Percentiles rank a stretch among this genome's conserved stretches.
Conservation (phyloP, 2,329 filamentous ascomycete species). For the Bipolaris cookei region DNA sequence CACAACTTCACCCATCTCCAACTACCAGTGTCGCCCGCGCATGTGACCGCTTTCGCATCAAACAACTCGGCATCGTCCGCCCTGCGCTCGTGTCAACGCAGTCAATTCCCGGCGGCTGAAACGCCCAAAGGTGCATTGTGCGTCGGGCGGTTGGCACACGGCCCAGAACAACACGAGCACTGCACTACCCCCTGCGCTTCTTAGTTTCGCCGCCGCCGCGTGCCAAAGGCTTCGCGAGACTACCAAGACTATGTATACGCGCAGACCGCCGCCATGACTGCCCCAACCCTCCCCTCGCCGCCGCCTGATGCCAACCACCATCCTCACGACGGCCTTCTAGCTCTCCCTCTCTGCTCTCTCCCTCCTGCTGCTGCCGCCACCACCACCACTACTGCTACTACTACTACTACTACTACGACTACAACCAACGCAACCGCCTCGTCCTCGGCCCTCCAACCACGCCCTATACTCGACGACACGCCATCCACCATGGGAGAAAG, state of each 20-base stretch:
- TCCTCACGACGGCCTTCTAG: conserved; percentile 5
- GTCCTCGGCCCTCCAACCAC: background rate
- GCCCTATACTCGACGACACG: conserved; percentile 2
- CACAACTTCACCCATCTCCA: conserved; percentile 24
- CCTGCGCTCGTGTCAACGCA: conserved; percentile 31
- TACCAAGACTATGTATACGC: conserved; percentile 38
- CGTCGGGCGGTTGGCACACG: conserved; percentile 32
- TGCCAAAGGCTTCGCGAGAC: conserved; percentile 7
- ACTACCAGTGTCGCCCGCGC: conserved; percentile 33
- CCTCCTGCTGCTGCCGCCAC: conserved; percentile 6
- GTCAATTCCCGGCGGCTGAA: conserved; percentile 41
- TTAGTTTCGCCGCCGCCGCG: conserved; percentile 22
- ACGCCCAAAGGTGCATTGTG: conserved; percentile 43
- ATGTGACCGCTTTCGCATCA: conserved; percentile 25
- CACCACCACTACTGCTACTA: conserved; percentile 3
- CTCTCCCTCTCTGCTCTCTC: background rate
- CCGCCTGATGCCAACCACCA: conserved; percentile 19
- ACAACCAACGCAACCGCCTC: background rate
- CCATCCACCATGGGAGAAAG: conserved; percentile 33
- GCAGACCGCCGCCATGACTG: conserved; percentile 37
- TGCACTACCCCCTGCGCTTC: conserved; percentile 22
- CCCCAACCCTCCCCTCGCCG: conserved; percentile 25
- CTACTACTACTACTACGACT: conserved; percentile 3
- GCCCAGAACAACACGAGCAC: conserved; percentile 28
- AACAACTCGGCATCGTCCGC: conserved; percentile 27